phyloP scores from a whole-genome alignment of 2,329 filamentous ascomycete genomes.

The Fusarium clavum region DNA sequence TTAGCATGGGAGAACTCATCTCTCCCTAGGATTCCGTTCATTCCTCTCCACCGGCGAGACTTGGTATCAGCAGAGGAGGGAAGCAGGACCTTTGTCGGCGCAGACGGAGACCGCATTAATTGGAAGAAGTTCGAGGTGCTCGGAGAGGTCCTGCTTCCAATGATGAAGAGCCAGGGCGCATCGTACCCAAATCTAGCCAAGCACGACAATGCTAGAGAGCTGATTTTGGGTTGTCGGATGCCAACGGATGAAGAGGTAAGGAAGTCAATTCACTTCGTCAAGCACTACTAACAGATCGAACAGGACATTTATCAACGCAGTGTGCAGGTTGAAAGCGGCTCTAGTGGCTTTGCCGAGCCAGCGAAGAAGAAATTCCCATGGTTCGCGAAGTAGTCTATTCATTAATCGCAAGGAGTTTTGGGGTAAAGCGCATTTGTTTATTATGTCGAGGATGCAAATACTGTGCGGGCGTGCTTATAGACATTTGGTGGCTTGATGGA shows the following conservation, averaged over 20 bases:
- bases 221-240: constrained; percentile 86
- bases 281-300: constrained; percentile 40
- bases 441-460: constrained; percentile 21
- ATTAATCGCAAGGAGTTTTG: constrained; percentile 44
- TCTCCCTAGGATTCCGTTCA: constrained; percentile 89
- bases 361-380: constrained; percentile 75
- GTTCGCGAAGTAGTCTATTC: constrained; percentile 63
- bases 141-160: constrained; percentile 87
- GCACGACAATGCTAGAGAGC: constrained; percentile 76
- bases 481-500: constrained; percentile 27
- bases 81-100: constrained; percentile 87
- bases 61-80: constrained; percentile 93
- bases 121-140: constrained; percentile 99
- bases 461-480: constrained; percentile 39
- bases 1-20: constrained; percentile 97
- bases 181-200: constrained; percentile 79
- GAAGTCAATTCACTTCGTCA: constrained; percentile 49
- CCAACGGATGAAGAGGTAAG: constrained; percentile 88
- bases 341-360: constrained; percentile 59
- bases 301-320: constrained; percentile 75
- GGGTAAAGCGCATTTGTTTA: constrained; percentile 29
- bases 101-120: constrained; percentile 81
- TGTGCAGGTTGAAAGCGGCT: constrained; percentile 66
- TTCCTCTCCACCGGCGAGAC: constrained; percentile 89
- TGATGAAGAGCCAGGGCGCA: constrained; percentile 90